A percentile compares a stretch with the other conserved stretches of the same genome.
Evolutionary conservation across 106 monocot genomes (phyloP).

Genomic region (Dendrobium chrysotoxum): DNA sequence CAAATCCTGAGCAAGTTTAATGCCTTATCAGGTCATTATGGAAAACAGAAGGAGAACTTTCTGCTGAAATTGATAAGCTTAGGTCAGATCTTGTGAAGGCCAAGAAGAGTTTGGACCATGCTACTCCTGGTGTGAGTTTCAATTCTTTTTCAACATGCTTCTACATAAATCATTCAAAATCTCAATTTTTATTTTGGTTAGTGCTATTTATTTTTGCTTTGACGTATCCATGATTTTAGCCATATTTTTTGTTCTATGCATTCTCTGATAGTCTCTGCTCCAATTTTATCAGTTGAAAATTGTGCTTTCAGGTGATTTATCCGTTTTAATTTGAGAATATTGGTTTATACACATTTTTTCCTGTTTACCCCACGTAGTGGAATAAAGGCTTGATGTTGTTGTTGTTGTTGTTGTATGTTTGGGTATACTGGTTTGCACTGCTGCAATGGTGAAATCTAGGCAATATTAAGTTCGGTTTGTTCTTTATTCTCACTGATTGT

Average conservation of each 20-base stretch:
- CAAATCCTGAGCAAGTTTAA: constrained; percentile 5
- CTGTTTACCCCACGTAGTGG: no score
- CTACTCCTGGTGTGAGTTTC: constrained; percentile 86
- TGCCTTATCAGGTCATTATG: constrained; percentile 62
- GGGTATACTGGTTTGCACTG: not conserved
- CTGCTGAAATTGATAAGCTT: constrained; percentile 82
- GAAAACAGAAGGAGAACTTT: constrained; percentile 82
- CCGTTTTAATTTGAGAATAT: not conserved
- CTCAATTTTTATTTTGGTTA: not conserved
- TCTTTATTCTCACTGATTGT: not conserved
- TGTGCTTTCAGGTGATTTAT: not conserved
- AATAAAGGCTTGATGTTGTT: no score
- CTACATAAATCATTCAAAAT: not conserved
- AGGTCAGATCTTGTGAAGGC: constrained; percentile 80
- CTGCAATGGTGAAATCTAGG: not conserved
- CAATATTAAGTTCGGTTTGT: not conserved
- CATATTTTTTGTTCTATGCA: not conserved
- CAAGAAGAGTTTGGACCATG: constrained; percentile 92
- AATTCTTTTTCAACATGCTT: not conserved
- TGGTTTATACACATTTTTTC: not conserved
- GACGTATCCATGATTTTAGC: not conserved
- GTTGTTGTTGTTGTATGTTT: no score
- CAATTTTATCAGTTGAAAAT: not conserved
- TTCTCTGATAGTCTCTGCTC: not conserved
- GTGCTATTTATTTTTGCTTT: not conserved